Conservation (phyloP, 1,284 basidiomycete species). For the Cutaneotrichosporon sp. region DNA sequence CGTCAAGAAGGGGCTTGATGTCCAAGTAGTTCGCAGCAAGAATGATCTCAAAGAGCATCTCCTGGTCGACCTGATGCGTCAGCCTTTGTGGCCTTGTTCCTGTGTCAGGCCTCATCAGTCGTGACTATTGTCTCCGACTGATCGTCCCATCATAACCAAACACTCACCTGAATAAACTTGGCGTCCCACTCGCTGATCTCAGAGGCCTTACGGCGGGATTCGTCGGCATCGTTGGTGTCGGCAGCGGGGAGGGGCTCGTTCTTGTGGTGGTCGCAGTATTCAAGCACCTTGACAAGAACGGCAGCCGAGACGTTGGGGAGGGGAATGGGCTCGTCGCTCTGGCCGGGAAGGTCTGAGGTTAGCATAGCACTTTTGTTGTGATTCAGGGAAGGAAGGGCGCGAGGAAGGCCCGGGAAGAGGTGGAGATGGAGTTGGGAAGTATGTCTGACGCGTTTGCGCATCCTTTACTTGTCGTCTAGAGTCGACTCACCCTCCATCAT, state of each 20-base stretch:
- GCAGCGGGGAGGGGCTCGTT: slow-evolving; percentile 88
- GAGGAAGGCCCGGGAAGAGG: neutral
- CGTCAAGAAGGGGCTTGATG: slow-evolving; percentile 97
- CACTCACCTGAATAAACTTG: slow-evolving; percentile 77
- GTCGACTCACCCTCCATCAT: slow-evolving; percentile 96
- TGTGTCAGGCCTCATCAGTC: neutral
- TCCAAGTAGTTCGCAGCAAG: slow-evolving; percentile 99
- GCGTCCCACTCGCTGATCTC: slow-evolving; percentile 99
- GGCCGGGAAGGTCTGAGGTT: slow-evolving; percentile 77
- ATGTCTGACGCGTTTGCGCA: too few species aligned
- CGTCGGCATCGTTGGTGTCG: slow-evolving; percentile 71
- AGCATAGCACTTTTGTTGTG: neutral
- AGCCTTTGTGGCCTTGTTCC: neutral
- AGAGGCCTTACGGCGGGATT: slow-evolving; percentile 93
- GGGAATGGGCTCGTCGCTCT: slow-evolving; percentile 82
- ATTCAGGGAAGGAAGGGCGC: neutral
- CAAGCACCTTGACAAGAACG: slow-evolving; percentile 96
- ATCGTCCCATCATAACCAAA: neutral
- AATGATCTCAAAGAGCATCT: slow-evolving; percentile 91
- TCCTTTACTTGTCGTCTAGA: too few species aligned
- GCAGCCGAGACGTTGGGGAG: slow-evolving; percentile 94
- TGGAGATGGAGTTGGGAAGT: too few species aligned
- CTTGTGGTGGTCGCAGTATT: slow-evolving; percentile 99
- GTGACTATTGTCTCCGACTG: neutral
- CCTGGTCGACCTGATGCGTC: slow-evolving; percentile 66